Evolutionary conservation across 257 asterid genomes (phyloP), one percentile per base, ranked within the genome.

Genomic region (Mitragyna speciosa): DNA sequence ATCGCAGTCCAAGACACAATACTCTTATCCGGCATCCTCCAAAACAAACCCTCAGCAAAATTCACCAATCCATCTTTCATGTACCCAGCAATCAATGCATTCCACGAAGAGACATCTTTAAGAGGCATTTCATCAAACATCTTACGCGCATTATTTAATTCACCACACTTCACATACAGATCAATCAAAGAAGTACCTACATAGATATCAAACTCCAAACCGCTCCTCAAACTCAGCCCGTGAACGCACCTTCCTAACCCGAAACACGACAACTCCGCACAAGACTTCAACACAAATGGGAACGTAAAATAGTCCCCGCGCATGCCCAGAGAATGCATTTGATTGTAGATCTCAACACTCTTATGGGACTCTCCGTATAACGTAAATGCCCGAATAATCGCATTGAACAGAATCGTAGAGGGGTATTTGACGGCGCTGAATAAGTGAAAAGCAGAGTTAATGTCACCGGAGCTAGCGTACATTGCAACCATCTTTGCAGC

Each of bases 401-500:
- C 91, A 73, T 94, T 94, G 82, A 88, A 94, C 33, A 90, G 75
- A 71, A 91, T 89, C 4, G 72, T 70, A 70, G 97, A 85, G 0
- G 88, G 90, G 79, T 70, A 12, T 48, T 54, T 69, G 28, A 85
- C 77, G 83, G 86, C 76, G 76, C 81, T 17, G 85, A 91, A 94
- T 28, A 92, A 49, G 59, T 66, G 39, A 73, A 86, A 41, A 77
- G 98, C 97, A 74, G 97, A 86, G 78, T 76, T 26, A 14, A 94
- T 83, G 83, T 92, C 96, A 49, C 97, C 97, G 80, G 93, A 89
- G 88, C 97, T 92, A 54, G 94, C 97, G 88, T 92, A 94, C 95
- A 94, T 92, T 36, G 98, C 97, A n/a, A 94, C 97, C 94, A 94
- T 90, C 80, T 92, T 94, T 39, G 98, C 90, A 49, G 97, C 86